Conservation (phyloP, 1,284 basidiomycete species). For the Bjerkandera adusta region DNA sequence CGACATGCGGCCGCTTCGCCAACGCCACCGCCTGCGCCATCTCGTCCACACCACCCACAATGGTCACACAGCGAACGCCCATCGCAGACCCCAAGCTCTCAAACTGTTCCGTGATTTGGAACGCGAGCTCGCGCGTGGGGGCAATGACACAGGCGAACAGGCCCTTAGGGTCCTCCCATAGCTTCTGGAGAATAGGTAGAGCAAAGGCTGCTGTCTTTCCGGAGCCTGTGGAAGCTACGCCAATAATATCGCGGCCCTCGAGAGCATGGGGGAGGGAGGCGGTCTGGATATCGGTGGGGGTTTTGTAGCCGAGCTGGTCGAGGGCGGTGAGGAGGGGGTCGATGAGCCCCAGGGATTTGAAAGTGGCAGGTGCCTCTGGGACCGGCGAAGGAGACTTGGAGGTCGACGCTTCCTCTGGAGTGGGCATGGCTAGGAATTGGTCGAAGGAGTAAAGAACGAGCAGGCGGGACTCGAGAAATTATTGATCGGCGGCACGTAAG, state of each 20-base stretch:
- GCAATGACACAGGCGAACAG: constrained; percentile 94
- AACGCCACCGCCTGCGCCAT: constrained; percentile 92
- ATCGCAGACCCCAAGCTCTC: constrained; percentile 92
- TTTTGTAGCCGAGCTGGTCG: constrained; percentile 79
- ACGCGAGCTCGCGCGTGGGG: constrained; percentile 97
- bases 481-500: constrained; percentile 7
- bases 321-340: constrained; percentile 89
- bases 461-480: constrained; percentile 3
- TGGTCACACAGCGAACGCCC: constrained; percentile 88
- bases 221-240: constrained; percentile 95
- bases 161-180: constrained; percentile 96
- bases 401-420: constrained; percentile 57
- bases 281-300: constrained; percentile 91
- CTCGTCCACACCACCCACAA: constrained; percentile 96
- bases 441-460: not conserved
- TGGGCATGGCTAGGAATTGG: constrained; percentile 24
- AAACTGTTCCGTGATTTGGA: constrained; percentile 97
- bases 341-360: constrained; percentile 83
- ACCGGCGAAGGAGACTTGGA: constrained; percentile 32
- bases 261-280: constrained; percentile 91
- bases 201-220: constrained; percentile 99
- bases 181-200: constrained; percentile 91
- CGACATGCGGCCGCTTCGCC: constrained; percentile 91
- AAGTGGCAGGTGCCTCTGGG: constrained; percentile 34
- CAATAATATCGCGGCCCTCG: constrained; percentile 93